Evolutionary conservation across 2,329 filamentous ascomycete species (phyloP).

Genomic region (Xylaria sp.): DNA sequence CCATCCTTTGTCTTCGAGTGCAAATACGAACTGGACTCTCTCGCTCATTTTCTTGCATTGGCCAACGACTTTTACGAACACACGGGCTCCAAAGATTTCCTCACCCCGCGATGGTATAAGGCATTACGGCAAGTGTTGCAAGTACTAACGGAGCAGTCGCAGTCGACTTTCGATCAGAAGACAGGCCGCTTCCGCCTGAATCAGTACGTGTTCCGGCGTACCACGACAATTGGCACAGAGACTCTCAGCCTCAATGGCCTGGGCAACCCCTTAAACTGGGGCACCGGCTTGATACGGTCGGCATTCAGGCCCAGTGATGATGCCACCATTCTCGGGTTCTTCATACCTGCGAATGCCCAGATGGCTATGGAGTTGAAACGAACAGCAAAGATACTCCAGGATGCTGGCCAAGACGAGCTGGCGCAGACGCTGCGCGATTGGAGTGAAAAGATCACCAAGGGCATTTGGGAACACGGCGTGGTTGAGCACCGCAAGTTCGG

Average conservation of each 20-base stretch:
- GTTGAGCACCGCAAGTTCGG: slow-evolving; percentile 70
- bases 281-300: slow-evolving; percentile 80
- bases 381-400: slow-evolving; percentile 62
- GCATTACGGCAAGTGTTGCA: slow-evolving; percentile 70
- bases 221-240: slow-evolving; percentile 78
- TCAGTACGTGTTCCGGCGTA: slow-evolving; percentile 80
- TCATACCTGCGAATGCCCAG: slow-evolving; percentile 94
- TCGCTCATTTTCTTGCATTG: slow-evolving; percentile 84
- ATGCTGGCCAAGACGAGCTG: slow-evolving; percentile 49
- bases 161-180: slow-evolving; percentile 69
- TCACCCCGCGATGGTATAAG: slow-evolving; percentile 70
- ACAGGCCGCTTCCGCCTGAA: slow-evolving; percentile 63
- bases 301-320: slow-evolving; percentile 95
- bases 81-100: slow-evolving; percentile 70
- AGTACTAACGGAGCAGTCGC: slow-evolving; percentile 72
- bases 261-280: slow-evolving; percentile 84
- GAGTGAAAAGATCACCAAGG: slow-evolving; percentile 61
- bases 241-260: slow-evolving; percentile 76
- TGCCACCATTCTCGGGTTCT: slow-evolving; percentile 87
- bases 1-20: slow-evolving; percentile 87
- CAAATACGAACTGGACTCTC: slow-evolving; percentile 96
- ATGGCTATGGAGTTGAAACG: slow-evolving; percentile 84
- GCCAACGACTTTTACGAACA: slow-evolving; percentile 80
- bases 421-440: slow-evolving; percentile 53
- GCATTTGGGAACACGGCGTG: slow-evolving; percentile 80